phyloP scores from a whole-genome alignment of 2,329 filamentous ascomycete species.

The Aspergillus puulaauensis region DNA sequence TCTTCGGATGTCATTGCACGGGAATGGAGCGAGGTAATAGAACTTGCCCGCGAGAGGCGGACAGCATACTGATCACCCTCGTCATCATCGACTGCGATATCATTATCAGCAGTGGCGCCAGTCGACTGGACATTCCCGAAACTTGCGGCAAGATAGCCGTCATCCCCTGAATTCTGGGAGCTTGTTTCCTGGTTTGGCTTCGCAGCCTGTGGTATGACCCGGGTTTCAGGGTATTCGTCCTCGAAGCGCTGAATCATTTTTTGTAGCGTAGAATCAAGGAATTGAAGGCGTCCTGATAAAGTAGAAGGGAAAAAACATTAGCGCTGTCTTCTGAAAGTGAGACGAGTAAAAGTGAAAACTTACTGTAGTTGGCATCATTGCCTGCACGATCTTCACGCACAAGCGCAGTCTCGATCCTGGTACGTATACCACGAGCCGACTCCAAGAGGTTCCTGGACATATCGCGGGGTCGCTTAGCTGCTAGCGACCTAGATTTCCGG shows the following conservation, averaged over 20 bases:
- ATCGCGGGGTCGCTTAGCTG: constrained; percentile 72
- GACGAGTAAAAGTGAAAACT: constrained; percentile 39
- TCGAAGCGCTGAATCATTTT: constrained; percentile 95
- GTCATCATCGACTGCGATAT: constrained; percentile 40
- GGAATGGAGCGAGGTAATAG: constrained; percentile 67
- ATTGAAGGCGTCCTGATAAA: constrained; percentile 68
- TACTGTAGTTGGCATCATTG: constrained; percentile 76
- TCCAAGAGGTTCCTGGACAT: constrained; percentile 89
- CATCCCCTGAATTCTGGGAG: constrained; percentile 37
- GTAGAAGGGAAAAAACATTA: constrained; percentile 3
- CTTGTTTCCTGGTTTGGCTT: constrained; percentile 25
- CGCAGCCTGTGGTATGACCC: constrained; percentile 43
- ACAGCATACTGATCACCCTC: constrained; percentile 44
- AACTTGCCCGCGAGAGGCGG: constrained; percentile 59
- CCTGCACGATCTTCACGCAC: constrained; percentile 68
- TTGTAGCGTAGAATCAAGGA: constrained; percentile 83
- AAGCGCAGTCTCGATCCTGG: constrained; percentile 78
- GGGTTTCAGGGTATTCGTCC: constrained; percentile 90
- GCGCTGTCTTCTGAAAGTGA: constrained; percentile 11
- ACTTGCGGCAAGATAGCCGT: constrained; percentile 20
- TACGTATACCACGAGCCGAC: constrained; percentile 84
- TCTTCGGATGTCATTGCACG: constrained; percentile 67
- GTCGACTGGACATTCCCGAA: constrained; percentile 32
- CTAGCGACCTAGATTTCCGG: constrained; percentile 50
- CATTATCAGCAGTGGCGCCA: constrained; percentile 28